Conservation (phyloP, 345 rosid species). For the Lepidium didymum region DNA sequence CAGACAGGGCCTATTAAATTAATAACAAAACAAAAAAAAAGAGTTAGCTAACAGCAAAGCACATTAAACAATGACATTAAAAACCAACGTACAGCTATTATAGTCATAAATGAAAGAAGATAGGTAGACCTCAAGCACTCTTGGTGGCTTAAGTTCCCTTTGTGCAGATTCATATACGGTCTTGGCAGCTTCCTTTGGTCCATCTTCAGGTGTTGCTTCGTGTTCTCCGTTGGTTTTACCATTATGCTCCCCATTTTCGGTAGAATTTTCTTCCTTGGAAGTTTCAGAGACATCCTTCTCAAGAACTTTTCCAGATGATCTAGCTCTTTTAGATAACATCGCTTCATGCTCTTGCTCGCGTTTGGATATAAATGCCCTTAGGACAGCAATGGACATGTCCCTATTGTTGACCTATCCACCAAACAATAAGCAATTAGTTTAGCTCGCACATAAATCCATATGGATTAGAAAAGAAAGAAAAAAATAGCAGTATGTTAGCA, state of each 20-base stretch:
- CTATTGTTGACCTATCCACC: constrained; percentile 79
- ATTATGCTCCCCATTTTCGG: constrained; percentile 21
- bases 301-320: constrained; percentile 38
- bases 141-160: constrained; percentile 68
- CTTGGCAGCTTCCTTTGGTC: constrained; percentile 44
- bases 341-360: constrained; percentile 76
- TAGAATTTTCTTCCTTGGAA: constrained; percentile 28
- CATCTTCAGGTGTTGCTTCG: constrained; percentile 39
- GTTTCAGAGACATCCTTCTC: constrained; percentile 40
- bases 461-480: neutral
- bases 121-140: constrained; percentile 77
- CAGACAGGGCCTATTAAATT: constrained; percentile 72
- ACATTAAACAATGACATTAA: neutral
- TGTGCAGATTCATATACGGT: constrained; percentile 35
- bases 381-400: constrained; percentile 89
- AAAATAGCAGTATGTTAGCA: neutral
- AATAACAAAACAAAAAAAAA: constrained; percentile 9
- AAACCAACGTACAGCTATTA: neutral
- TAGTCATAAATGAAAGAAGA: constrained; percentile 4
- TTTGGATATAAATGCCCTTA: constrained; percentile 66
- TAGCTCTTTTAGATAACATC: constrained; percentile 49
- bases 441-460: neutral
- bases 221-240: constrained; percentile 42
- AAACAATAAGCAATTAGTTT: neutral
- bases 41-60: neutral